phyloP scores from a whole-genome alignment of 148 eudicot species.

The Linanthus parryae region DNA sequence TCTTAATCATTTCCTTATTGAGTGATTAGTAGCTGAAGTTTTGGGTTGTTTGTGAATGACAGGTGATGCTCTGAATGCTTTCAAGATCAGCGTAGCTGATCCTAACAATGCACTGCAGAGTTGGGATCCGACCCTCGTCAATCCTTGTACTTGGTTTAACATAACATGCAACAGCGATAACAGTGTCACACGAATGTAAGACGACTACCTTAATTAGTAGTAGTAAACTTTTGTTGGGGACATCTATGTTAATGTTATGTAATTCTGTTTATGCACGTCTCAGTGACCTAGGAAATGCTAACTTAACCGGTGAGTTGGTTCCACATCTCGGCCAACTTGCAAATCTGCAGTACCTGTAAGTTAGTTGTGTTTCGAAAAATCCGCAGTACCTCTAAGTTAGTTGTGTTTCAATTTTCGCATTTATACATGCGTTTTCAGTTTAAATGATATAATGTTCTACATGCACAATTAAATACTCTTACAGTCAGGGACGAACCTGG shows the following conservation, averaged over 20 bases:
- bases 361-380: no score
- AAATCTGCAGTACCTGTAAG: constrained; percentile 80
- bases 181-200: constrained; percentile 84
- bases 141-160: constrained; percentile 88
- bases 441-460: no score
- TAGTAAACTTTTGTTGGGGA: no score
- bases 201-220: no score
- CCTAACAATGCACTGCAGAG: constrained; percentile 68
- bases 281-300: constrained; percentile 82
- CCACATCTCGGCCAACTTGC: constrained; percentile 66
- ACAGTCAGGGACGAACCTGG: no score
- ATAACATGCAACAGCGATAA: constrained; percentile 70
- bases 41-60: constrained; percentile 18
- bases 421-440: no score
- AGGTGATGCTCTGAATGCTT: constrained; percentile 76
- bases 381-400: constrained; percentile 87
- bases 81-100: constrained; percentile 50
- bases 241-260: no score
- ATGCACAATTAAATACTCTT: no score
- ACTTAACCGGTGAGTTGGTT: constrained; percentile 73
- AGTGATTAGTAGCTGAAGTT: constrained; percentile 14
- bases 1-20: no score
- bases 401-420: no score
- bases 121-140: constrained; percentile 78
- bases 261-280: constrained; percentile 1